Evolutionary conservation across 208 protist genomes (phyloP), one percentile per base, ranked within the genome.

Genomic region (Phytomonas sp.): DNA sequence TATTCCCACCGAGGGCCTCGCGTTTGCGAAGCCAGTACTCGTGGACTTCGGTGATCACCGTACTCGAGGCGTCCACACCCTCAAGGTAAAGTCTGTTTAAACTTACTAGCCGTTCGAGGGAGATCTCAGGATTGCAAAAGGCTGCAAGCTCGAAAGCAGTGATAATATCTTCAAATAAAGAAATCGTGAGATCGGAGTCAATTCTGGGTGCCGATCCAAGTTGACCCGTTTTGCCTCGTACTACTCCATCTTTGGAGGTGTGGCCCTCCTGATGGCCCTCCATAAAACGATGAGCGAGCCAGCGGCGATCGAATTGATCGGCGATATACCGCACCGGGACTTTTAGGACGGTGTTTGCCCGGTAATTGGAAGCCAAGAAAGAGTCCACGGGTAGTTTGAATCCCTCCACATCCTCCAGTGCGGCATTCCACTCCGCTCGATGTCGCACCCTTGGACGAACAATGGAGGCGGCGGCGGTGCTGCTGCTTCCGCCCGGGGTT

Each of bases 21-120:
- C 86, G 77, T 49, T 88, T 88, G 26, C 81, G 70, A 29, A 91
- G 60, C 89, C 89, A 94, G 74, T 94, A 94, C 6, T 77, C 62
- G 23, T 84, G 72, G 66, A 91, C 78, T 60, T 86, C 85, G 6
- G 83, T 79, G 31, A 89, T 42, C 2, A 86, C 71, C 29, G 80
- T 71, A 19, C 75, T 45, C 49, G 64, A 75, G 33, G 63, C 64
- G 61, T 69, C 36, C 11, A 40, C n/a, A 8, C 69, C 65, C 29
- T 26, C 52, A 45, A 74, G 36, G 37, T 71, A 70, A 14, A 40
- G 29, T 32, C 67, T 31, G 0, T 63, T 73, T 32, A 77, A 74
- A 10, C 64, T 42, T 32, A 73, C 32, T 26, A 81, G 52, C n/a
- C 81, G 76, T 64, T 93, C 77, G 29, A 87, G 67, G 5, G 82